phyloP scores from a whole-genome alignment of 2,329 filamentous ascomycete species.

The Colletotrichum tanaceti region DNA sequence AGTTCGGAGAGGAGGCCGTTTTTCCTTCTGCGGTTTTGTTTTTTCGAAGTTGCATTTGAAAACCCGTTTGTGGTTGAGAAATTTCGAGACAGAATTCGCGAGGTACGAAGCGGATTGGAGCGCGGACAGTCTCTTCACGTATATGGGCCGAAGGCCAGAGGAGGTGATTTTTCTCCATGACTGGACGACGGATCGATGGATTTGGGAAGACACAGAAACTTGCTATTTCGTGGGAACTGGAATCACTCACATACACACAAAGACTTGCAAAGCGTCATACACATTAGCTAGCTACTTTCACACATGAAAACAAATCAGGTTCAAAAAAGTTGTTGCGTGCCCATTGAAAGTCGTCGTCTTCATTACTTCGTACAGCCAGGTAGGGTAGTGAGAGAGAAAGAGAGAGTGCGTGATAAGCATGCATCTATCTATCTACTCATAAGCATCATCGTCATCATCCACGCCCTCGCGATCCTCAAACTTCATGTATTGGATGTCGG shows the following conservation, averaged over 20 bases:
- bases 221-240: slow-evolving; percentile 17
- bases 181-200: not conserved
- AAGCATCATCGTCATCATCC: slow-evolving; percentile 64
- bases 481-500: slow-evolving; percentile 71
- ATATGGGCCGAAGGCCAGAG: not conserved
- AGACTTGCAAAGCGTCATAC: slow-evolving; percentile 15
- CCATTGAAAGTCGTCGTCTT: slow-evolving; percentile 34
- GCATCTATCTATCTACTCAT: slow-evolving; percentile 57
- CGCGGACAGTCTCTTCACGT: not conserved
- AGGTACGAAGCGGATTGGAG: not conserved
- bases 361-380: slow-evolving; percentile 41
- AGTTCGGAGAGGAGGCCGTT: not conserved
- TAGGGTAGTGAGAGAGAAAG: too few relatives aligned
- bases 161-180: not conserved
- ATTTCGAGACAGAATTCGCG: not conserved
- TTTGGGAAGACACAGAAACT: slow-evolving; percentile 9
- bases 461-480: slow-evolving; percentile 80
- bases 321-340: not conserved
- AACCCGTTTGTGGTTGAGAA: not conserved
- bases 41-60: not conserved
- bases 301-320: not conserved
- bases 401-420: not conserved
- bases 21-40: slow-evolving; percentile 21
- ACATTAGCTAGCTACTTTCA: slow-evolving; percentile 40
- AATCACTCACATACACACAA: not conserved